A percentile compares a stretch with the other conserved stretches of the same genome.
These are phyloP conservation scores for Metschnikowia gruessii DNA, from an alignment of 805 yeast species.

Conservation along the genomic window DNA sequence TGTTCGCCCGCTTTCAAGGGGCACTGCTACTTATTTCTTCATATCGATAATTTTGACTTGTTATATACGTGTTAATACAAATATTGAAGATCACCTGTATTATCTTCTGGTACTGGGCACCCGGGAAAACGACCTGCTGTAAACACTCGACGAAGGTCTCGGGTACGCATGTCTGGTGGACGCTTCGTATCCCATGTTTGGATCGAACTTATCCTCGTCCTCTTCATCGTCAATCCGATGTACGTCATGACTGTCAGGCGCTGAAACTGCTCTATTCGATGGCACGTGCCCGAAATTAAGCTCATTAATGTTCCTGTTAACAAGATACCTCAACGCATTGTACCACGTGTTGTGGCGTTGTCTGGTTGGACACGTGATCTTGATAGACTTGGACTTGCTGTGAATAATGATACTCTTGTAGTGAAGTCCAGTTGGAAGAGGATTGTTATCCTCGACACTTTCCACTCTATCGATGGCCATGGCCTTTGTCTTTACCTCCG, in stretches of 20 bases:
- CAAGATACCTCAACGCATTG: conserved; percentile 72
- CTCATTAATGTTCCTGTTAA: conserved; percentile 63
- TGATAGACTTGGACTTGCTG: conserved; percentile 62
- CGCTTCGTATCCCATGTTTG: conserved; percentile 14
- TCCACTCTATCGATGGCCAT: conserved; percentile 78
- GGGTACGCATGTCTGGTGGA: conserved; percentile 22
- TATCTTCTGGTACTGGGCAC: conserved; percentile 3
- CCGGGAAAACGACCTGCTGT: conserved; percentile 11
- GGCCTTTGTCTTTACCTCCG: conserved; percentile 66
- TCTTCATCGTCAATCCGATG: not conserved
- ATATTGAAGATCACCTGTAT: not conserved
- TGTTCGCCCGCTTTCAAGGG: not conserved
- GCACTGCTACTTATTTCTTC: not conserved
- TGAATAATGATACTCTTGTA: conserved; percentile 79
- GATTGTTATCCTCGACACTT: conserved; percentile 79
- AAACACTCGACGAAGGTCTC: conserved; percentile 16
- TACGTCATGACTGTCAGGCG: conserved; percentile 4
- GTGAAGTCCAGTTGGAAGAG: conserved; percentile 84
- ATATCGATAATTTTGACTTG: not conserved
- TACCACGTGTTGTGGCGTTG: conserved; percentile 90
- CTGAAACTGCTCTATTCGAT: not conserved
- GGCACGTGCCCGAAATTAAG: conserved; percentile 36
- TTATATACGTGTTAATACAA: conserved; percentile 3
- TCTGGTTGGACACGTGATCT: conserved; percentile 83
- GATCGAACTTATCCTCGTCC: conserved; percentile 12